Base-by-base conservation (phyloP, 1,139 yeast genomes). In the Kodamaea suecica region DNA sequence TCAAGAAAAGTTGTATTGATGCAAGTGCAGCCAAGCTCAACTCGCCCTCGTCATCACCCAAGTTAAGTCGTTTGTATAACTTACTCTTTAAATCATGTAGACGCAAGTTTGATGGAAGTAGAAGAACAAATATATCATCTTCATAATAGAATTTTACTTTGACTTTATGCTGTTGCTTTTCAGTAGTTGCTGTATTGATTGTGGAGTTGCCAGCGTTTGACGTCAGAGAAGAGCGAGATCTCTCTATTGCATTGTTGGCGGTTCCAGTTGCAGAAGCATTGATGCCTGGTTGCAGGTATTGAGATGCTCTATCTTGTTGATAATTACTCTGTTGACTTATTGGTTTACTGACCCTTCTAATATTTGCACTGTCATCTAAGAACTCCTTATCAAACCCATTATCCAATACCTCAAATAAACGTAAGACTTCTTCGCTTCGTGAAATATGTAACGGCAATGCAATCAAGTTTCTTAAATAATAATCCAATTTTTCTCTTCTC, bases 121-220 rank as follows among this genome's bases (percentile, higher is more conserved):
- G 69, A 38, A 92, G 70, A 6, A 95, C 97, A 66, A 92, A 87
- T 17, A 90, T 83, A 56, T 90, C 97, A 49, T 88, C 96, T 40
- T 81, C 81, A 52, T 80, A 85, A 57, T 84, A 90, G 47, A 92
- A 88, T 59, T 92, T 92, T 31, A 78, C 83, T 65, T 80, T 92
- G 46, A 65, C 78, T 59, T 63, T 70, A 5, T 27, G 20, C 37
- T 57, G 40, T 44, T 31, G 47, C 36, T 49, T 38, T 16, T 40
- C 38, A 3, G 30, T 16, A 14, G 31, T 15, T 17, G 9, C 15
- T 7, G 27, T 23, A n/a, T 19, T 12, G 32, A 11, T 19, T 5
- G 14, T 20, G 4, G 33, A 13, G 10, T 28, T 30, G 11, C 31
- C 29, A 12, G 37, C 36, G 34, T 42, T 42, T 26, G 41, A 36